Evolutionary conservation across 805 yeast species (phyloP).

Genomic region (Monosporozyma yasuniensis): DNA sequence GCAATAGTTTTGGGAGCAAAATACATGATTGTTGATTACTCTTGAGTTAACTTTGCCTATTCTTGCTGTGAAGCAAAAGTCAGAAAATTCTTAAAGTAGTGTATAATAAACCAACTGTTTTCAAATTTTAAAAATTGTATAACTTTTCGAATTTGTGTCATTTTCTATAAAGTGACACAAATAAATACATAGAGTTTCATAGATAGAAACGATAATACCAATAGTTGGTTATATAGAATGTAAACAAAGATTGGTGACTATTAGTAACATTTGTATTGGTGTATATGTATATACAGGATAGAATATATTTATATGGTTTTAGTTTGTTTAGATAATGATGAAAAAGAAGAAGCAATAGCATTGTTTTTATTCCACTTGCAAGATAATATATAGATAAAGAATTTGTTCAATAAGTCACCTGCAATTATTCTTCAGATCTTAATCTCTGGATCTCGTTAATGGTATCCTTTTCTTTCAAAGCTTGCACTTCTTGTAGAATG

Average conservation of each 20-base stretch:
- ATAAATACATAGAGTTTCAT: not conserved
- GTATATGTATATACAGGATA: conserved; percentile 5
- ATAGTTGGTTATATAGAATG: not conserved
- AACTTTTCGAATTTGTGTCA: not conserved
- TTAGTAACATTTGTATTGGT: not conserved
- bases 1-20: not conserved
- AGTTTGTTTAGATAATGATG: not conserved
- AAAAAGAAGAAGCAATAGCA: not conserved
- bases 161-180: not conserved
- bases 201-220: not conserved
- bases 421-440: conserved; percentile 1
- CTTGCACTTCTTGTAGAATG: conserved; percentile 39
- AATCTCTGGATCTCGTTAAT: conserved; percentile 20
- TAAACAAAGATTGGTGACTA: not conserved
- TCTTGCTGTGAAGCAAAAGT: not conserved
- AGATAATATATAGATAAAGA: no score
- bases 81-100: not conserved
- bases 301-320: not conserved
- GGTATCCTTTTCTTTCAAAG: conserved; percentile 22
- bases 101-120: not conserved
- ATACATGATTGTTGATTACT: not conserved
- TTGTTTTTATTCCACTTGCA: no score
- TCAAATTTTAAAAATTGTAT: not conserved
- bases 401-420: not conserved
- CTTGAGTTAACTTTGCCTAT: not conserved